phyloP scores from a whole-genome alignment of 1,284 basidiomycete genomes.

The Cryptococcus sp. region DNA sequence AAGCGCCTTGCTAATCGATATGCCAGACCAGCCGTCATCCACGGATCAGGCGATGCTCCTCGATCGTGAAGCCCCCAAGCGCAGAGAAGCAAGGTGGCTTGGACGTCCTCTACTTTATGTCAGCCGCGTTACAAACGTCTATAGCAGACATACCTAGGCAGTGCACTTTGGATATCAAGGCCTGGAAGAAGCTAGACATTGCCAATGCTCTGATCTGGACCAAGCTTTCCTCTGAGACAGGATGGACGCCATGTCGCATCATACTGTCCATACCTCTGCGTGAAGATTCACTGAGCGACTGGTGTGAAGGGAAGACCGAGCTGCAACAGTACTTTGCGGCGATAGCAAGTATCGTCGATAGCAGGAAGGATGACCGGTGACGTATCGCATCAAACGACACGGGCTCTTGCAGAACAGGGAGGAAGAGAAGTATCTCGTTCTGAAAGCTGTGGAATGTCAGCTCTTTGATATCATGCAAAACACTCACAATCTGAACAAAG shows the following conservation, averaged over 20 bases:
- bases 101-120: constrained; percentile 20
- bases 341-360: constrained; percentile 25
- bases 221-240: constrained; percentile 20
- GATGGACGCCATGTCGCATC: constrained; percentile 1
- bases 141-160: constrained; percentile 20
- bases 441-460: constrained; percentile 13
- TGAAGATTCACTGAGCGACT: neutral
- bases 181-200: constrained; percentile 26
- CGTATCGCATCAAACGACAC: constrained; percentile 24
- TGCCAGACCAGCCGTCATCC: constrained; percentile 25
- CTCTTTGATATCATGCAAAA: neutral
- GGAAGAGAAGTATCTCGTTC: constrained; percentile 22
- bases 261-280: neutral
- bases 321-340: constrained; percentile 21
- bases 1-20: constrained; percentile 20
- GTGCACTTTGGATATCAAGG: constrained; percentile 28
- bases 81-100: constrained; percentile 20
- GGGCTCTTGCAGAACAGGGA: constrained; percentile 26
- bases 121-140: neutral
- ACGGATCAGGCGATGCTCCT: constrained; percentile 28
- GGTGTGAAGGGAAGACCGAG: neutral
- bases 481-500: constrained; percentile 23
- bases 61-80: constrained; percentile 27
- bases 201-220: constrained; percentile 20
- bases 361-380: constrained; percentile 21